Percentiles rank a stretch among this genome's conserved stretches.
Evolutionary conservation across 2,329 filamentous ascomycete species (phyloP).

Genomic region (Amauroascus verrucosus): DNA sequence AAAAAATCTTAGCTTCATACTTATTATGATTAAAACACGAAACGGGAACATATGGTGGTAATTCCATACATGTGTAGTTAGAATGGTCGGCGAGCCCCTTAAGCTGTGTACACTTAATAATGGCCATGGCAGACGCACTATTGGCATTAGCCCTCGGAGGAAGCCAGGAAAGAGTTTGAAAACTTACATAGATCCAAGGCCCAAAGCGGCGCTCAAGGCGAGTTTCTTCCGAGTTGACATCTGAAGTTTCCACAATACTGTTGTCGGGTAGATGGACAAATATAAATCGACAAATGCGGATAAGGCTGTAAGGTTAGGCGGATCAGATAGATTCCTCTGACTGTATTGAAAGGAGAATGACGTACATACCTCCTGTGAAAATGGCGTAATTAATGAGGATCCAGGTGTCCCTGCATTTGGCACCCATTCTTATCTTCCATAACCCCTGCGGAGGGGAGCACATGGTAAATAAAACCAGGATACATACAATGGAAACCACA

Average conservation of each 20-base stretch:
- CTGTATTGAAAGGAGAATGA: background rate
- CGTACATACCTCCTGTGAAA: background rate
- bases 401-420: constrained; percentile 8
- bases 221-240: constrained; percentile 25
- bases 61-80: constrained; percentile 26
- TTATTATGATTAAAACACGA: too few relatives aligned
- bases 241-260: constrained; percentile 28
- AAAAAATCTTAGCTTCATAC: too few relatives aligned
- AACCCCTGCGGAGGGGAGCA: constrained; percentile 33
- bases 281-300: constrained; percentile 28
- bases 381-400: background rate
- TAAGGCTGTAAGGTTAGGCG: constrained; percentile 7
- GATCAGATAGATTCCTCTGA: background rate
- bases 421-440: constrained; percentile 26
- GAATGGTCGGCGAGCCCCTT: constrained; percentile 20
- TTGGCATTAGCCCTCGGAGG: background rate
- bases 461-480: constrained; percentile 36
- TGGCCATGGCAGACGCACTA: constrained; percentile 27
- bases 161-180: background rate
- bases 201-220: constrained; percentile 22
- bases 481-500: constrained; percentile 26
- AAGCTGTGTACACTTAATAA: constrained; percentile 27
- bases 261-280: constrained; percentile 25
- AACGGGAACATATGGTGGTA: too few relatives aligned
- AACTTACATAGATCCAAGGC: constrained; percentile 27